Evolutionary conservation across 2,329 filamentous ascomycete genomes (phyloP), one percentile per base, ranked within the genome.

Genomic region (Paracorniculantispora psalliotae): DNA sequence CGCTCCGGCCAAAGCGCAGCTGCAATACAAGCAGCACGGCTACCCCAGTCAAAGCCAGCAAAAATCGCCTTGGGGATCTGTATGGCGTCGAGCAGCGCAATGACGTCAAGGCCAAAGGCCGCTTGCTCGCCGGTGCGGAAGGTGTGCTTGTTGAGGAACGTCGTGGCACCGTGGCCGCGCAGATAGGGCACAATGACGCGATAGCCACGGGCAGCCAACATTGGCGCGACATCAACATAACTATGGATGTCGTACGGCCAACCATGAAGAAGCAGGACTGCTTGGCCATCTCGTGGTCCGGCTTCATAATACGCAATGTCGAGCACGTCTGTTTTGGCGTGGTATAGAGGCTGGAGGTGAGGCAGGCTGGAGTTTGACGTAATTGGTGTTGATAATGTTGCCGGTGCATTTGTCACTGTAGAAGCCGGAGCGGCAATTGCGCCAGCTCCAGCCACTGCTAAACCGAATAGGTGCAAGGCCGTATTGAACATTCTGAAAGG

Each of bases 1-100:
- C 67, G 61, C 13, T 67, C 62, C 17, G 67, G 67, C 66, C 66
- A 69, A 13, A 70, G 43, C n/a, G 68, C 68, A 13, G 64, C 61
- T 9, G 60, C 62, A 5, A 66, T 65, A 30, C 65, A 67, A 13
- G 66, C 66, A 17, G 50, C 66, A 1, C 66, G 61, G 5, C 66
- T 64, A 15, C 67, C 68, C 67, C 68, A 69, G 50, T 69, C 68
- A 54, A 65, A 68, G 13, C 68, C 68, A 3, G 66, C 67, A 35
- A 68, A 63, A 7, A 68, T 64, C 9, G 67, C 67, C 33, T 61
- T 65, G 2, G 63, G 54, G 19, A 67, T 67, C 7, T 61, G n/a
- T 0, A 68, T 59, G 5, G 60, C 63, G 49, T 69, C 66, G 49
- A 68, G 61, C 1, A 69, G 62, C 23, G 63, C 64, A 21, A 70